phyloP scores from a whole-genome alignment of 2,329 filamentous ascomycete species.

The Colletotrichum simmondsii region DNA sequence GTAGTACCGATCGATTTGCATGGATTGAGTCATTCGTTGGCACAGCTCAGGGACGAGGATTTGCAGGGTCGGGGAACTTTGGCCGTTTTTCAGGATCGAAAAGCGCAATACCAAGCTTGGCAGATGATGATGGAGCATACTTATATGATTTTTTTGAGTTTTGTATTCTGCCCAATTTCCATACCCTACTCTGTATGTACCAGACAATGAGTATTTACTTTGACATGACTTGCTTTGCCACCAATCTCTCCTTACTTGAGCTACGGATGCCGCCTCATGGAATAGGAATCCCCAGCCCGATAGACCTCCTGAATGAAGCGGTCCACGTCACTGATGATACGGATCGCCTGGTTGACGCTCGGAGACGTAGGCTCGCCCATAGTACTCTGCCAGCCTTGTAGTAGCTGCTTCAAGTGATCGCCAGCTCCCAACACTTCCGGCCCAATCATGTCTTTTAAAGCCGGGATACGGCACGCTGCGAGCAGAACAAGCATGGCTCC shows the following conservation, averaged over 20 bases:
- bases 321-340: constrained; percentile 56
- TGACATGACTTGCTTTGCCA: background rate
- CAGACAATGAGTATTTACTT: background rate
- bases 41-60: too few species aligned
- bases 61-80: too few species aligned
- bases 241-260: background rate
- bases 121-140: background rate
- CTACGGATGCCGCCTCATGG: constrained; percentile 7
- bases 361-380: constrained; percentile 53
- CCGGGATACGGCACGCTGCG: constrained; percentile 53
- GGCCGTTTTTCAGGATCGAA: too few species aligned
- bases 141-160: background rate
- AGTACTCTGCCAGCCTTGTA: constrained; percentile 54
- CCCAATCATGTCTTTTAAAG: constrained; percentile 49
- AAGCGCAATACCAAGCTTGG: background rate
- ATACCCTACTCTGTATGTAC: background rate
- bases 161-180: background rate
- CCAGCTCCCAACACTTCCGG: constrained; percentile 52
- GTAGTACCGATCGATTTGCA: too few species aligned
- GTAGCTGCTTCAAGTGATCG: constrained; percentile 50
- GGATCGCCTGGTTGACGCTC: constrained; percentile 57
- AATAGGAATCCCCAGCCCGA: constrained; percentile 26
- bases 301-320: constrained; percentile 52
- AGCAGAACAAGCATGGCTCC: constrained; percentile 60
- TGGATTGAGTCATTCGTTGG: too few species aligned